Evolutionary conservation across 768 basidiomycete species (phyloP).

Genomic region (Boletellus ananiceps): DNA sequence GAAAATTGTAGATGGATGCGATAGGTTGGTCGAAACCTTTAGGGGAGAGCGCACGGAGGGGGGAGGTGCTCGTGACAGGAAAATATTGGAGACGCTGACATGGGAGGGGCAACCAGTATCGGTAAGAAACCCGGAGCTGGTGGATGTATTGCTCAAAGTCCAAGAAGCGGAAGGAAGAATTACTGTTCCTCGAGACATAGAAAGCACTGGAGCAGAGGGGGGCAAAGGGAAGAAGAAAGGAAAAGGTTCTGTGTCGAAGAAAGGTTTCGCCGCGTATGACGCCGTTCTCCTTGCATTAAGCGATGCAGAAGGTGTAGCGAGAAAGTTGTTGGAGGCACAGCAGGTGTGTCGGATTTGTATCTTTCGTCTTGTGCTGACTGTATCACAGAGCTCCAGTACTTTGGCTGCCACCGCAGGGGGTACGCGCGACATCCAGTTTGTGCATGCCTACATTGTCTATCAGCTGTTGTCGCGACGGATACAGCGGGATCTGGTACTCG

Average conservation of each 20-base stretch:
- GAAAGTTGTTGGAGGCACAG: conserved; percentile 78
- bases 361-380: background rate
- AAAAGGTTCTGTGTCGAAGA: conserved; percentile 51
- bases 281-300: conserved; percentile 77
- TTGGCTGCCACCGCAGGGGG: conserved; percentile 38
- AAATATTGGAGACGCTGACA: conserved; percentile 52
- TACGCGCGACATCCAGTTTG: conserved; percentile 72
- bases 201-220: conserved; percentile 24
- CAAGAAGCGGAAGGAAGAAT: conserved; percentile 72
- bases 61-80: conserved; percentile 39
- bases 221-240: conserved; percentile 34
- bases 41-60: conserved; percentile 37
- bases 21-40: conserved; percentile 48
- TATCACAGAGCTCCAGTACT: conserved; percentile 40
- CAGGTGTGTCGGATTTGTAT: conserved; percentile 45
- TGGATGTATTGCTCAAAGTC: conserved; percentile 78
- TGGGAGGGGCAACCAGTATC: conserved; percentile 88
- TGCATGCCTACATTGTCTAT: conserved; percentile 84
- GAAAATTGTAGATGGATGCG: conserved; percentile 61
- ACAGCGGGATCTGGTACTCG: conserved; percentile 81
- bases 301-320: conserved; percentile 83
- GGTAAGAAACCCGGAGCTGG: conserved; percentile 86
- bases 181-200: conserved; percentile 30
- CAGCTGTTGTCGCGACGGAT: conserved; percentile 85
- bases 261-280: conserved; percentile 83